A percentile compares a stretch with the other conserved stretches of the same genome.
phyloP scores from a whole-genome alignment of 495 filamentous ascomycete genomes.

The Aspergillus bridgeri region DNA sequence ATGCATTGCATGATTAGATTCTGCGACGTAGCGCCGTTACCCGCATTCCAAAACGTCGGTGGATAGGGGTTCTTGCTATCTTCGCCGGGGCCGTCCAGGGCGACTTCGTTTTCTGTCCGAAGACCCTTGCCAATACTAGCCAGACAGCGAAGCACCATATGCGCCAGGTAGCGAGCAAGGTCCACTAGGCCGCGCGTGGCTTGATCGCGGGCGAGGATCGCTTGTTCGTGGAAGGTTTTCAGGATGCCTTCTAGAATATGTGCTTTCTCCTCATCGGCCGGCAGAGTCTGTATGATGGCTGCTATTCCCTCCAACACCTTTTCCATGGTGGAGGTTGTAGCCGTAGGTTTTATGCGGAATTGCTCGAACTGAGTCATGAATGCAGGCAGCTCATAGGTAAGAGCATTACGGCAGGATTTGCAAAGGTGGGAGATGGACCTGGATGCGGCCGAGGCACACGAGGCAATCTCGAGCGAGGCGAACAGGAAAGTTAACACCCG shows the following conservation, averaged over 20 bases:
- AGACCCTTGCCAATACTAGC: conserved; percentile 75
- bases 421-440: conserved; percentile 77
- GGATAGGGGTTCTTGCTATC: conserved; percentile 35
- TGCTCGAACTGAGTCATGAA: conserved; percentile 76
- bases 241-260: conserved; percentile 63
- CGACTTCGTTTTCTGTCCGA: conserved; percentile 65
- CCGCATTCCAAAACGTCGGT: conserved; percentile 57
- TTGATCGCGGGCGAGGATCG: conserved; percentile 33
- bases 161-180: conserved; percentile 50
- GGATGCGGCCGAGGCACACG: conserved; percentile 69
- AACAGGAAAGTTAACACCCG: conserved; percentile 80
- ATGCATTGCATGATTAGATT: conserved; percentile 54
- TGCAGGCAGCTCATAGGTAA: conserved; percentile 66
- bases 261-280: conserved; percentile 58
- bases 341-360: conserved; percentile 55
- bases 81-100: conserved; percentile 58
- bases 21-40: conserved; percentile 53
- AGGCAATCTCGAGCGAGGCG: conserved; percentile 61
- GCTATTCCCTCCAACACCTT: conserved; percentile 79
- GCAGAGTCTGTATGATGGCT: conserved; percentile 76
- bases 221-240: conserved; percentile 50
- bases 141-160: conserved; percentile 69
- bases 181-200: conserved; percentile 37
- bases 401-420: conserved; percentile 67
- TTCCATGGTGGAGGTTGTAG: conserved; percentile 72